Base-by-base conservation (phyloP, 2,329 filamentous ascomycete species). In the Colletotrichum liriopes region DNA sequence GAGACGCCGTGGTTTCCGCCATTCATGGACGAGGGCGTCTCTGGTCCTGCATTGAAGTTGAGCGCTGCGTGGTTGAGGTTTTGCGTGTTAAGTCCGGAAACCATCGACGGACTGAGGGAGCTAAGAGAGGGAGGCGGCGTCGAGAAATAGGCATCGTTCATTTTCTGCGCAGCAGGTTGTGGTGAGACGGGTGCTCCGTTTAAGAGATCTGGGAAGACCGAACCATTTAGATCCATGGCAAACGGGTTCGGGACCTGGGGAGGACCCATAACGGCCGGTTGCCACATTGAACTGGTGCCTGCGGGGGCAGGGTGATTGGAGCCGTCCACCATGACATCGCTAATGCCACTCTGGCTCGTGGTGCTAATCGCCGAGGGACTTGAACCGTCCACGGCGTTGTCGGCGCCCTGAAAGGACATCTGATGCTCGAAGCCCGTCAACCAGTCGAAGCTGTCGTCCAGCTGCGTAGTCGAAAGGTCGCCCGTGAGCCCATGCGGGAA, bases 301-400 rank as follows among this genome's bases (percentile, higher is more conserved):
- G 84, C 85, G 69, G 87, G 83, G 47, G 88, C 85, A 51, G 88
- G 86, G 75, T 92, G 91, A 81, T 92, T 93, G 47, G 90, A 90
- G 72, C 94, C 94, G 81, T 98, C 95, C 70, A 96, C 87, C 92
- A 98, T 95, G 72, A 95, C 91, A 80, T 98, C 96, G 82, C 94
- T 97, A 81, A 95, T 93, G 62, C 93, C 94, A 80, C 93, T 96
- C 79, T 97, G 95, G 82, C 95, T 98, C 71, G 94, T 94, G 54
- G 94, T 97, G 84, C 96, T 98, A 81, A 98, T 96, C 58, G 95
- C 95, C 11, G 96, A 98, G 20, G 96, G 96, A 18, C 96, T 98
- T 14, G 96, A 98, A 71, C 93, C 95, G 77, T 98, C 96, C 65
- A 98, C 90, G 37, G 94, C 94, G 75, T 92, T 93, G 77, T 98